A percentile compares a stretch with the other conserved stretches of the same genome.
Evolutionary conservation across 1,284 basidiomycete species (phyloP).

Genomic region (Papiliotrema nemorosa): DNA sequence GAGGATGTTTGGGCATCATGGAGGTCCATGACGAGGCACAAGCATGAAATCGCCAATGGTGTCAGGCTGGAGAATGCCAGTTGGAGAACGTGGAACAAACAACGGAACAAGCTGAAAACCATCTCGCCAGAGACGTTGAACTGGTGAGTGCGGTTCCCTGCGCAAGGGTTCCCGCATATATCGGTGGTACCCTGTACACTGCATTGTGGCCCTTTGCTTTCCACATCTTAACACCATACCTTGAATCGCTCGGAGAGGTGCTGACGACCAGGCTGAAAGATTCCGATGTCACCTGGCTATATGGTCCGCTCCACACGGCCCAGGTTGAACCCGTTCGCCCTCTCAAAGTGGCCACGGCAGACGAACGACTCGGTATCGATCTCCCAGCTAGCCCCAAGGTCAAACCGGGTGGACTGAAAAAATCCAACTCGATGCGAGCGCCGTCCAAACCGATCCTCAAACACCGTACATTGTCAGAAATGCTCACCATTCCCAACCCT

Average conservation of each 20-base stretch:
- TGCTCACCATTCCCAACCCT: slow-evolving; percentile 61
- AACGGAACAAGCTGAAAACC: slow-evolving; percentile 92
- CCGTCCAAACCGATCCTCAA: slow-evolving; percentile 89
- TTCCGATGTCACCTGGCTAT: slow-evolving; percentile 98
- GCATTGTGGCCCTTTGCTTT: background rate
- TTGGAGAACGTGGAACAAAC: slow-evolving; percentile 99
- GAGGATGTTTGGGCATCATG: slow-evolving; percentile 98
- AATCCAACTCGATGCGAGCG: slow-evolving; percentile 4
- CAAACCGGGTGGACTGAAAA: slow-evolving; percentile 6
- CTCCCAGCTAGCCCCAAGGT: slow-evolving; percentile 20
- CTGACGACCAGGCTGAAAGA: slow-evolving; percentile 81
- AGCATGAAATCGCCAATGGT: slow-evolving; percentile 97
- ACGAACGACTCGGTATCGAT: slow-evolving; percentile 56
- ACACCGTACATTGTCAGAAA: slow-evolving; percentile 86
- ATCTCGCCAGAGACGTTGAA: slow-evolving; percentile 96
- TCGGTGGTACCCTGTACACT: background rate
- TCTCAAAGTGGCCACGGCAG: slow-evolving; percentile 54
- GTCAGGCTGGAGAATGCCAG: slow-evolving; percentile 93
- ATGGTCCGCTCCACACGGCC: slow-evolving; percentile 92
- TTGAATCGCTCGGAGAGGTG: background rate
- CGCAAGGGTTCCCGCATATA: background rate
- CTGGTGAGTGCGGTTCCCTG: slow-evolving; percentile 63
- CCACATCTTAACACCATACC: background rate
- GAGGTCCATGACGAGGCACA: slow-evolving; percentile 97
- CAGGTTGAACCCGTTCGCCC: slow-evolving; percentile 61